Percentiles rank a stretch among this genome's conserved stretches.
These are phyloP conservation scores for Leccinum subgranulosum DNA, from an alignment of 768 basidiomycete genomes.

Conservation along the genomic window DNA sequence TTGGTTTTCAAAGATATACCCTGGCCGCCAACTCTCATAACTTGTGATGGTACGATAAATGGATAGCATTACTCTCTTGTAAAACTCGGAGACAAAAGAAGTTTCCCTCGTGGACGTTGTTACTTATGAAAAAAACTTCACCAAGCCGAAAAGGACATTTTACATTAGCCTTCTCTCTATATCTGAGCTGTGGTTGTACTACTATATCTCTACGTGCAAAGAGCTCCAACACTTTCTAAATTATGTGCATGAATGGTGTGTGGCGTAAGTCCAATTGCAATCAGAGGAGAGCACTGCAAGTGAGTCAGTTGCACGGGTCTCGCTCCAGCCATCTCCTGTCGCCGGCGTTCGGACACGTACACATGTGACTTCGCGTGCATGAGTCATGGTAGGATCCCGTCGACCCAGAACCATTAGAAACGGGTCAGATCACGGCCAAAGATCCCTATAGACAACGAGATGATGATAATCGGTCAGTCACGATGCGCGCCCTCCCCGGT, in stretches of 20 bases:
- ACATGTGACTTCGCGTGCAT: neutral
- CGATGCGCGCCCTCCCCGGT: slow-evolving; percentile 3
- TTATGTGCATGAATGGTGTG: slow-evolving; percentile 7
- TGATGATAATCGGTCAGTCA: slow-evolving; percentile 9
- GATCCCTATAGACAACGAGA: slow-evolving; percentile 46
- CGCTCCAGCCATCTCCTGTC: neutral
- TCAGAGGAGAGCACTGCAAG: neutral
- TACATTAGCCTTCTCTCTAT: neutral
- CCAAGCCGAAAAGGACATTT: neutral
- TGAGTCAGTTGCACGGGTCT: neutral
- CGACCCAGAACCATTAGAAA: slow-evolving; percentile 40
- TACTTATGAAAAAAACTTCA: neutral
- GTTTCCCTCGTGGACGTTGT: slow-evolving; percentile 6
- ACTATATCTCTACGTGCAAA: neutral
- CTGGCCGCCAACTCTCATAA: slow-evolving; percentile 1
- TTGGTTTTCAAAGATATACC: slow-evolving; percentile 6
- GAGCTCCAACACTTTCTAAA: neutral
- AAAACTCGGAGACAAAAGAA: neutral
- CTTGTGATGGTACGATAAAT: slow-evolving; percentile 13
- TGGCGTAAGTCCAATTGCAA: neutral
- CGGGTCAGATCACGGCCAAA: slow-evolving; percentile 73
- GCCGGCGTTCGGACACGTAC: neutral
- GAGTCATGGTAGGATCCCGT: neutral
- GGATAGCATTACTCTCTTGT: slow-evolving; percentile 16
- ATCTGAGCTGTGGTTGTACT: neutral